These are phyloP conservation scores for Leccinum pachyderme DNA, from an alignment of 1,284 basidiomycete genomes.

Conservation along the genomic window DNA sequence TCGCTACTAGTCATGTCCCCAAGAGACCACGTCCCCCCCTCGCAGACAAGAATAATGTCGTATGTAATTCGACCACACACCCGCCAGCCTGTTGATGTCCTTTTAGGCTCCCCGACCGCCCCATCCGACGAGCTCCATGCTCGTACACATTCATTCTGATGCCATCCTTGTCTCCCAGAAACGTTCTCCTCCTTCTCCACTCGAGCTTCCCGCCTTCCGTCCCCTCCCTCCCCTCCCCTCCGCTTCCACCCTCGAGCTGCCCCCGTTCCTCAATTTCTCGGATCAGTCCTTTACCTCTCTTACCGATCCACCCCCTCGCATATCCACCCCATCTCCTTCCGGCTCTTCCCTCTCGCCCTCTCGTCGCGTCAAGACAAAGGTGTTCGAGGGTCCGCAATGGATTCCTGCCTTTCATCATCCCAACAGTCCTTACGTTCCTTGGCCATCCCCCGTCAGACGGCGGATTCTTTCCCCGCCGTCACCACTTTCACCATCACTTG, in stretches of 20 bases:
- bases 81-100: conserved; percentile 12
- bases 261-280: conserved; percentile 37
- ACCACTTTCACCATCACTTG: conserved; percentile 28
- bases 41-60: conserved; percentile 28
- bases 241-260: conserved; percentile 38
- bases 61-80: conserved; percentile 30
- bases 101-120: conserved; percentile 17
- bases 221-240: conserved; percentile 36
- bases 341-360: conserved; percentile 19
- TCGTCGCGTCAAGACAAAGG: conserved; percentile 17
- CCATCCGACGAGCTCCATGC: conserved; percentile 18
- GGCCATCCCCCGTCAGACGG: conserved; percentile 38
- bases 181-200: conserved; percentile 13
- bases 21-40: conserved; percentile 29
- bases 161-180: conserved; percentile 11
- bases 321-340: conserved; percentile 11
- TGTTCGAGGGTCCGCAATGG: conserved; percentile 33
- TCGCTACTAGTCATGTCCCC: conserved; percentile 23
- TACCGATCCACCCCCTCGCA: conserved; percentile 9
- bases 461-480: conserved; percentile 37
- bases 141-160: conserved; percentile 15
- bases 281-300: conserved; percentile 18
- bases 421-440: conserved; percentile 50
- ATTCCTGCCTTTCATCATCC: conserved; percentile 41
- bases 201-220: conserved; percentile 21